phyloP scores from a whole-genome alignment of 2,329 filamentous ascomycete species.

The Aquanectria penicillioides region DNA sequence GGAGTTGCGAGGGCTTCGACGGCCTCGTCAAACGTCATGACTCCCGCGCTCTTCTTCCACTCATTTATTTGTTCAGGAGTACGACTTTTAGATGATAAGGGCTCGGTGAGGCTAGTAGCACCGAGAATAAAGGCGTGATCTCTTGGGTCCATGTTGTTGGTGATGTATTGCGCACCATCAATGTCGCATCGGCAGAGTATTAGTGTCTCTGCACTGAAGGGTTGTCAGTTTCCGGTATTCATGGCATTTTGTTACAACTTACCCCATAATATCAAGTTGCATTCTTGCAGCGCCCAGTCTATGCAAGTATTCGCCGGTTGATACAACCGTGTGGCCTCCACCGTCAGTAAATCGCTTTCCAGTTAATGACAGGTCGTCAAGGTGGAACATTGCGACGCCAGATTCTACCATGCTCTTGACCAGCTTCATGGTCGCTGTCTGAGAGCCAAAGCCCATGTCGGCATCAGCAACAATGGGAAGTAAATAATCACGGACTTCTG shows the following conservation, averaged over 20 bases:
- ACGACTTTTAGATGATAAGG: neutral
- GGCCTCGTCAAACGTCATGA: slow-evolving; percentile 1
- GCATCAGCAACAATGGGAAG: neutral
- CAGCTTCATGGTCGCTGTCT: neutral
- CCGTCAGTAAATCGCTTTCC: neutral
- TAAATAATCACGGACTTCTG: neutral
- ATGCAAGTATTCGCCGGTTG: neutral
- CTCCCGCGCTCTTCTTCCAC: neutral
- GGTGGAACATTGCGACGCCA: neutral
- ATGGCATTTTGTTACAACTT: neutral
- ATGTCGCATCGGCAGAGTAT: neutral
- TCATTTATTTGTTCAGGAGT: too few species aligned
- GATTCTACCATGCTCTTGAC: neutral
- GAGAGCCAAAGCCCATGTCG: neutral
- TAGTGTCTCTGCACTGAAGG: neutral
- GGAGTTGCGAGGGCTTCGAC: neutral
- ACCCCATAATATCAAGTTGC: slow-evolving; percentile 3
- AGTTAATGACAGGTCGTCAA: neutral
- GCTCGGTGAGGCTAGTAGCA: neutral
- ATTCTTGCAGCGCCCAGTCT: neutral
- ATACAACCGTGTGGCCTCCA: neutral
- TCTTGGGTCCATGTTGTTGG: neutral
- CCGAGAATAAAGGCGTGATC: neutral
- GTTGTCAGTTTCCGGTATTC: neutral
- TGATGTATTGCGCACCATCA: neutral